Base-by-base conservation (phyloP, 2,329 filamentous ascomycete genomes). In the Fusarium subtropicale region DNA sequence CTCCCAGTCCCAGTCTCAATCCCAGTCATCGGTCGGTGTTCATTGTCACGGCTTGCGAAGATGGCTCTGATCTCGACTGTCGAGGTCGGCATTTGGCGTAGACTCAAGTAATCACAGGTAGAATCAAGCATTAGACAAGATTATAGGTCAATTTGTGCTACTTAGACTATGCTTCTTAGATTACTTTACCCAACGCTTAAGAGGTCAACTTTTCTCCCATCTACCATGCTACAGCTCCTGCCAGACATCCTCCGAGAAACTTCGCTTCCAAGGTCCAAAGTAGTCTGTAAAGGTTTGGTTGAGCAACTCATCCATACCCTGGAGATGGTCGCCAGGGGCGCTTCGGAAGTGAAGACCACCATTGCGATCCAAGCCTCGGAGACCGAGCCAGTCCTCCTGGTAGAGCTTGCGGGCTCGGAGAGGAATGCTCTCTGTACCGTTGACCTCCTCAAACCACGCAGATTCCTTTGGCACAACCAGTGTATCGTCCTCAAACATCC, bases 391-490 rank as follows among this genome's bases (percentile, higher is more conserved):
- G 81, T 99, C 95, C 81, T 98, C 91, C 71, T 87, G 88, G 79
- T 97, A 99, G 3, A 98, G 83, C 30, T 80, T 79, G 60, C 92
- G 85, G 54, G 94, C 87, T 69, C 87, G 85, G 77, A 99, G 80
- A 18, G 86, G 86, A 46, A 88, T 92, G 24, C 89, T 83, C 64
- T 89, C 86, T 5, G 89, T 92, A 34, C 83, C 84, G 79, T 96
- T 93, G 48, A 96, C 91, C 78, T 98, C 94, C 39, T 90, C 88
- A 78, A 98, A 99, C 92, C 94, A 97, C 7, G 91, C 86, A 41
- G 90, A 92, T 85, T 97, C 92, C 84, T 95, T 97, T 41, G 96
- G 96, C 51, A 97, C 88, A 33, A 95, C 93, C 28, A 92, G 93
- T 36, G 84, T 88, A 80, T 99, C 96, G 15, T 97, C 89, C 67